Evolutionary conservation across 23 red algal genomes (phyloP).

Genomic region (Cyanidiococcus yangmingshanensis): DNA sequence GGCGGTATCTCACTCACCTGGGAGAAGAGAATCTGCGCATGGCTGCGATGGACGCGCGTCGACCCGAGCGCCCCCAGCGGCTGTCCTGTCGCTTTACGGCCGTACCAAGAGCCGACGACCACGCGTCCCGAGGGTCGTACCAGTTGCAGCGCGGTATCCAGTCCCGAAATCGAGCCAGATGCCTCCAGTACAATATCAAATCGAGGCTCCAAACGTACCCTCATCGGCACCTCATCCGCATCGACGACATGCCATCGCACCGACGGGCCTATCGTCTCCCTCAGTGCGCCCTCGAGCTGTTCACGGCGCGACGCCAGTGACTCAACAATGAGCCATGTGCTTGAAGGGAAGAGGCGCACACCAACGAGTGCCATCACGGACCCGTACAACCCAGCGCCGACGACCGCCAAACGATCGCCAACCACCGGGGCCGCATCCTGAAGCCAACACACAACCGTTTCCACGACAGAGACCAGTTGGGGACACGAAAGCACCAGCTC

Average conservation of each 20-base stretch:
- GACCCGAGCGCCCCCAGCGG: background rate
- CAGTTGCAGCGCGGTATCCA: slow-evolving; percentile 1
- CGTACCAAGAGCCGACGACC: slow-evolving; percentile 5
- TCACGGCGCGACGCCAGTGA: background rate
- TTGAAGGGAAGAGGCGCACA: background rate
- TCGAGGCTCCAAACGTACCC: background rate
- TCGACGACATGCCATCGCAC: background rate
- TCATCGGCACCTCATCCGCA: background rate
- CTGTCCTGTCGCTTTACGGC: background rate
- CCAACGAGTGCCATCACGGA: background rate
- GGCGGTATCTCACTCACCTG: slow-evolving; percentile 15
- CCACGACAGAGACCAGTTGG: background rate
- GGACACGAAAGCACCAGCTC: background rate
- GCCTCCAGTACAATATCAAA: slow-evolving; percentile 8
- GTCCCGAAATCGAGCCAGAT: background rate
- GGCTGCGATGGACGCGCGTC: slow-evolving; percentile 8
- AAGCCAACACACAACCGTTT: background rate
- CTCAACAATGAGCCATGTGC: background rate
- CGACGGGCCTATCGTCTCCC: background rate
- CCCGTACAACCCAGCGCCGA: slow-evolving; percentile 8
- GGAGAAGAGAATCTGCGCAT: slow-evolving; percentile 16
- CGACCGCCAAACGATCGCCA: slow-evolving; percentile 1
- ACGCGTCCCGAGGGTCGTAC: background rate
- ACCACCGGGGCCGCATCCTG: slow-evolving; percentile 17
- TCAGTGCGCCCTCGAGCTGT: background rate